Base-by-base conservation (phyloP, 768 basidiomycete species). In the Phanerodontia chrysosporium region DNA sequence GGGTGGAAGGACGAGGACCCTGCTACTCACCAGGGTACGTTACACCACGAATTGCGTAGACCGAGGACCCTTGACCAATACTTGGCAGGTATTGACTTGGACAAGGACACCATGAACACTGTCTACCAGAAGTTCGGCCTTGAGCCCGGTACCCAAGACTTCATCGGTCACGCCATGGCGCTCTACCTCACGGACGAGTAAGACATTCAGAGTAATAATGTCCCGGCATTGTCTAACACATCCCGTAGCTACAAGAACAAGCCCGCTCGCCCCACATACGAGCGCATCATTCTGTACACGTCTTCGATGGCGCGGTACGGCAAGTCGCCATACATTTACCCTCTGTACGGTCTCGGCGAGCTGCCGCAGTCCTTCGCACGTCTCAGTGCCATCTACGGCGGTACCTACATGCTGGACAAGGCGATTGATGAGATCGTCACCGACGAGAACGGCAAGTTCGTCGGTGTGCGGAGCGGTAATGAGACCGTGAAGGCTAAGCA, bases 321-420 rank as follows among this genome's bases (percentile, higher is more conserved):
- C 66, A 98, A 99, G 75, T 98, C 97, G 13, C 97, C 97, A 0
- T 99, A 99, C 80, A 97, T 99, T 70, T 99, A 99, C 78, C 97
- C 97, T 16, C 82, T 98, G 39, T 99, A 98, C 74, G 97, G 97
- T 62, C 90, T 99, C 59, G 97, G 97, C 65, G 97, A 99, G 72
- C 90, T 99, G 51, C 97, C 97, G 10, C 97, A 99, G 71, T 92
- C 97, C 2, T 99, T 99, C 70, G 97, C 97, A 8, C 93, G 97
- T 67, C 85, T 99, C 56, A 94, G 91, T 62, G 97, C 97, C 64
- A 98, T 99, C 72, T 98, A 99, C 70, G 97, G 97, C 42, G 97
- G 97, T 44, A 99, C 97, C 13, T 99, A 99, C 79, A 99, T 99
- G 97, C 88, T 99, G 58, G 95, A 98, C 80, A 99, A 99, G 77